Base-by-base conservation (phyloP, 2,329 filamentous ascomycete genomes). In the Atkinsonella texensis region DNA sequence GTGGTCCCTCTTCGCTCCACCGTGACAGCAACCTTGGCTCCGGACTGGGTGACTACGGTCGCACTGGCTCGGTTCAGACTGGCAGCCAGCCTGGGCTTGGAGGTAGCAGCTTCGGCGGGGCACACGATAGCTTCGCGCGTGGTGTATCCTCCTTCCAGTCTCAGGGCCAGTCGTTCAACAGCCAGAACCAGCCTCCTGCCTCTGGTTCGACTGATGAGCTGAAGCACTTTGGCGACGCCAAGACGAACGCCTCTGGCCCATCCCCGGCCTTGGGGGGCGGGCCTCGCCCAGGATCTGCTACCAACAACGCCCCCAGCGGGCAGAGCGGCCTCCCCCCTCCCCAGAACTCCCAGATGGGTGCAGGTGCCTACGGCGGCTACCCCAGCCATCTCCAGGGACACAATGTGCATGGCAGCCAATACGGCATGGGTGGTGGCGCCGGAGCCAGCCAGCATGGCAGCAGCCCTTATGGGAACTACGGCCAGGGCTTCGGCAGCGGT, bases 211-310 rank as follows among this genome's bases (percentile, higher is more conserved):
- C 57, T 43, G 79, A 81, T 54, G 79, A 81, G 32, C 60, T 81
- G 64, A 81, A 81, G 72, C 75, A 76, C 0, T 81, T 78, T 53
- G 75, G 75, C 48, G 79, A 81, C 18, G 62, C 70, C 58, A 81
- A 81, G 72, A 60, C 70, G 17, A 53, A 46, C 31, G 68, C 68
- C 10, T 69, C 74, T 40, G 78, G 78, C 1, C 77, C 78, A 11
- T 81, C 76, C 54, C 77, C 79, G 43, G 77, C 77, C 3, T 69
- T 81, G 13, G 72, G 70, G 31, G 74, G 56, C n/a, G 57, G 74
- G 44, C 74, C 75, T 23, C 76, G 79, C 15, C 79, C 79, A 7
- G 77, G 77, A 45, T 82, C 79, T 33, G 78, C 78, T 12, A 70
- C 76, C 7, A 80, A 79, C 64, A 74, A 70, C 50, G 70, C 69